Conservation (phyloP, 2,329 filamentous ascomycete genomes). For the Cladosporium sp. region DNA sequence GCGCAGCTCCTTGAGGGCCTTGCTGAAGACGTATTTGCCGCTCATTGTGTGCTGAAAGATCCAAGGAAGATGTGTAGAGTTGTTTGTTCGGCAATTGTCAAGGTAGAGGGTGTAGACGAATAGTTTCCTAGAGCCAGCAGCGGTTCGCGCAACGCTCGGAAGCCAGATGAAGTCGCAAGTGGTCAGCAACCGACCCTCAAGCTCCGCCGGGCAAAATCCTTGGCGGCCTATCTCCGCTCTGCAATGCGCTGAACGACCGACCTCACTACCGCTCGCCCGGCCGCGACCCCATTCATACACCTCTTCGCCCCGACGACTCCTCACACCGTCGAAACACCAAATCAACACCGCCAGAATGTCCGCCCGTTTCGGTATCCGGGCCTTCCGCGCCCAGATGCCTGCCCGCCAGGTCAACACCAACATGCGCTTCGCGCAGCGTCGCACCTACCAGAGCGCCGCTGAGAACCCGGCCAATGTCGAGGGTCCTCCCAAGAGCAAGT, state of each 20-base stretch:
- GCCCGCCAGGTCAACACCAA: constrained; percentile 38
- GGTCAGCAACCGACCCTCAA: background rate
- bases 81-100: background rate
- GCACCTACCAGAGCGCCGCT: constrained; percentile 55
- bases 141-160: background rate
- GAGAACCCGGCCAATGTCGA: constrained; percentile 29
- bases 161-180: background rate
- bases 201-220: constrained; percentile 3
- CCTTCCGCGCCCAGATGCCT: constrained; percentile 45
- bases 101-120: background rate
- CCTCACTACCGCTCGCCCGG: background rate
- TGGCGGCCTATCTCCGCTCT: background rate
- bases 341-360: constrained; percentile 38
- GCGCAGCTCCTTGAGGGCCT: constrained; percentile 86
- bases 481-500: constrained; percentile 33
- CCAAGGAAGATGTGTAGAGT: background rate
- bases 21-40: constrained; percentile 84
- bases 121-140: background rate
- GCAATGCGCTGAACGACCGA: too few relatives aligned
- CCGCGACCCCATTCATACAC: constrained; percentile 14
- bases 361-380: constrained; percentile 53
- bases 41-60: constrained; percentile 58
- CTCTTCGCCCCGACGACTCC: too few relatives aligned
- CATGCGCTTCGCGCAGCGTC: constrained; percentile 51
- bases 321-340: too few relatives aligned